A percentile compares a stretch with the other conserved stretches of the same genome.
These are phyloP conservation scores for Globisporangium irregulare DNA, from an alignment of 352 stramenopile species.

Conservation along the genomic window DNA sequence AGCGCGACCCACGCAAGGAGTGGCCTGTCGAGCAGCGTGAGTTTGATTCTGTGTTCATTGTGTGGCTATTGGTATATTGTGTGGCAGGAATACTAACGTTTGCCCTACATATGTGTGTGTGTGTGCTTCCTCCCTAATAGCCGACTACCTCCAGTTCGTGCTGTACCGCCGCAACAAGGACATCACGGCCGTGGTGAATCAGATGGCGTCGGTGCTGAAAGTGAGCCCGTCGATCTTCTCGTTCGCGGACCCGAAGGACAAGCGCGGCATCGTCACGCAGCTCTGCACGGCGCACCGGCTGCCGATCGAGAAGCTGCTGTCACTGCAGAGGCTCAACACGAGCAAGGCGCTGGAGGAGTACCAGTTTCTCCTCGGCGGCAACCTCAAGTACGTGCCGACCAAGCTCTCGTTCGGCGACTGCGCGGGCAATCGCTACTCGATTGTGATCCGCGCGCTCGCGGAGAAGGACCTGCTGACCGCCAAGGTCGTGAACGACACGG, in stretches of 20 bases:
- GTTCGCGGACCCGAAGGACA: slow-evolving; percentile 97
- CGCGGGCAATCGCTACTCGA: slow-evolving; percentile 91
- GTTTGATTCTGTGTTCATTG: neutral
- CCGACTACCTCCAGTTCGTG: slow-evolving; percentile 94
- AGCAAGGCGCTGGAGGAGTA: slow-evolving; percentile 53
- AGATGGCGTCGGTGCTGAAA: slow-evolving; percentile 73
- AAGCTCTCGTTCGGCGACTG: slow-evolving; percentile 88
- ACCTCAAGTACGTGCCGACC: slow-evolving; percentile 87
- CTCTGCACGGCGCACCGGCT: slow-evolving; percentile 90
- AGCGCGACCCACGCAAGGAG: slow-evolving; percentile 54
- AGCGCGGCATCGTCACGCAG: slow-evolving; percentile 95
- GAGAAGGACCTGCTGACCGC: slow-evolving; percentile 44
- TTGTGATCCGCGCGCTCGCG: slow-evolving; percentile 90
- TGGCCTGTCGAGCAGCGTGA: slow-evolving; percentile 74
- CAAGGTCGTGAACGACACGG: slow-evolving; percentile 27
- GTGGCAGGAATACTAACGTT: neutral
- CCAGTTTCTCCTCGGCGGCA: slow-evolving; percentile 88
- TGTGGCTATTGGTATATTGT: neutral
- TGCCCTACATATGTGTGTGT: slow-evolving; percentile 4
- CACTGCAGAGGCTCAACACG: slow-evolving; percentile 32
- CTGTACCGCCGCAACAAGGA: slow-evolving; percentile 98
- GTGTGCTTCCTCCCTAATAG: slow-evolving; percentile 30
- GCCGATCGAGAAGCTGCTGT: slow-evolving; percentile 54
- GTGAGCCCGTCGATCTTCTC: slow-evolving; percentile 74
- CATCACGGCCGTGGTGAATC: slow-evolving; percentile 84